Base-by-base conservation (phyloP, 805 yeast species). In the Citeromyces matritensis region DNA sequence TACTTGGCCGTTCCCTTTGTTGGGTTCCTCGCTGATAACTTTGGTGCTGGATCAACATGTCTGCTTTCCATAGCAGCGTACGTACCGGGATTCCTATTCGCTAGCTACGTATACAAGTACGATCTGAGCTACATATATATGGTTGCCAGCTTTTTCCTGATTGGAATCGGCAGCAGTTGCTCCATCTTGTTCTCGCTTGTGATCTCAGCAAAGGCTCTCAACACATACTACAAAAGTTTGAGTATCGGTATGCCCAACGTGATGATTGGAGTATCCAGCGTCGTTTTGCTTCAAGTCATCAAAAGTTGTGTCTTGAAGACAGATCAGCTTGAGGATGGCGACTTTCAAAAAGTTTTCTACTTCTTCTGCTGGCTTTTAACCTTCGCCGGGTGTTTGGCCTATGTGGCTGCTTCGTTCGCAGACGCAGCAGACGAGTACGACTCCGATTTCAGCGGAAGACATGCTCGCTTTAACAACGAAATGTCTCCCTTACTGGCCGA, bases 221-320 rank as follows among this genome's bases (percentile, higher is more conserved):
- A 74, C 42, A 84, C 85, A 6, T 57, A 68, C 34, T 66, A 63
- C 34, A 80, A 80, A 36, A 77, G 94, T 2, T 51, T 86, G 34
- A 77, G 94, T 7, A 82, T 88, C 24, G 78, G 93, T 37, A 66
- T 81, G 24, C 98, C 98, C 1, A 84, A 52, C 36, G 44, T 53
- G 33, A 49, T 52, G 49, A 43, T 50, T 33, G 47, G 57, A 1
- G 44, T 53, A 29, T 50, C 57, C 19, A 41, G 53, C 12, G 31
- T 32, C 13, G 19, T 35, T 4, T 28, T 29, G 21, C 35, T 35
- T 4, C 27, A 24, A 12, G 49, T 42, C 34, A 24, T 52, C 14
- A 48, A 51, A 36, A 49, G 47, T 19, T 37, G 47, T 27, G 15
- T 48, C n/a, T 27, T 53, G n/a, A 33, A 31, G 12, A 17, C 21